Evolutionary conservation across 192 early-diverging fungal species (phyloP).

Genomic region (Entomortierella parvispora): DNA sequence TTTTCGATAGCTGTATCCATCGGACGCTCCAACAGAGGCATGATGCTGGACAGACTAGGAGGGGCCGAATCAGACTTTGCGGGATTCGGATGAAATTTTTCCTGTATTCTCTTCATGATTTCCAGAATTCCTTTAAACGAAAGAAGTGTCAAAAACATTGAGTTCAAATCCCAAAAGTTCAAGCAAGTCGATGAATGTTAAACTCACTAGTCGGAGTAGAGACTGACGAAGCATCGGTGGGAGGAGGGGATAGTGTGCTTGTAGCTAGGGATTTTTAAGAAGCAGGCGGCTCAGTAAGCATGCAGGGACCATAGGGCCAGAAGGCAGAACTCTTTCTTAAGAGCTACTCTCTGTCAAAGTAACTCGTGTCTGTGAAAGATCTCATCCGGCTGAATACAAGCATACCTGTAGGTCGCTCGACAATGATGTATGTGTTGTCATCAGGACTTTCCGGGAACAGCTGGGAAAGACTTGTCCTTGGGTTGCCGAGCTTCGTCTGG

Average conservation of each 20-base stretch:
- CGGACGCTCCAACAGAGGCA: conserved; percentile 13
- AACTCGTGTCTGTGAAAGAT: conserved; percentile 4
- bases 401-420: conserved; percentile 23
- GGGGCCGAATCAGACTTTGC: not conserved
- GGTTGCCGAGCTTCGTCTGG: not conserved
- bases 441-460: too few relatives aligned
- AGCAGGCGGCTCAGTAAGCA: not conserved
- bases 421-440: too few relatives aligned
- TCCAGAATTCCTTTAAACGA: conserved; percentile 3
- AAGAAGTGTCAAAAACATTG: not conserved
- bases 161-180: not conserved
- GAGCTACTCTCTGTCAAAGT: conserved; percentile 4
- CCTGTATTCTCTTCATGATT: conserved; percentile 9
- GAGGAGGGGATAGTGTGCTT: not conserved
- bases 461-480: not conserved
- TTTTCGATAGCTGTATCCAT: conserved; percentile 10
- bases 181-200: conserved; percentile 5
- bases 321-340: conserved; percentile 4
- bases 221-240: not conserved
- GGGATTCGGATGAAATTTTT: not conserved
- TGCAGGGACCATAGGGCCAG: conserved; percentile 1
- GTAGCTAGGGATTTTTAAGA: conserved; percentile 1
- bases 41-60: not conserved
- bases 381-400: conserved; percentile 2
- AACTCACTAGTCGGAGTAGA: conserved; percentile 2